These are phyloP conservation scores for Leccinum sublutescens DNA, from an alignment of 768 basidiomycete genomes.

Conservation along the genomic window DNA sequence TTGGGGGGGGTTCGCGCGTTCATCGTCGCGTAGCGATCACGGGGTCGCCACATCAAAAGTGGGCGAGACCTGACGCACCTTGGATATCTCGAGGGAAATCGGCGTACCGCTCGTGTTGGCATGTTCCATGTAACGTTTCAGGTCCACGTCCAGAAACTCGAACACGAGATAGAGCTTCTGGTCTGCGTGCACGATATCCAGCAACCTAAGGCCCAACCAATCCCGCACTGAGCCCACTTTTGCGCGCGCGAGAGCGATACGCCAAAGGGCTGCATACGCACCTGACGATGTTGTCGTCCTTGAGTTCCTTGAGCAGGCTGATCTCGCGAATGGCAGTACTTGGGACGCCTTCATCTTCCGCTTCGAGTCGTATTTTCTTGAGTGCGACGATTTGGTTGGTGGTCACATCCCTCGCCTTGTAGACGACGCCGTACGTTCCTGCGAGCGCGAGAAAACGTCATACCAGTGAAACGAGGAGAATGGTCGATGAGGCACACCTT, in stretches of 20 bases:
- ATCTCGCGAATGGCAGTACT: conserved; percentile 98
- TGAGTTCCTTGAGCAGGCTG: conserved; percentile 93
- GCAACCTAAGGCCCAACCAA: conserved; percentile 50
- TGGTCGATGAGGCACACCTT: conserved; percentile 33
- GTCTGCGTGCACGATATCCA: conserved; percentile 97
- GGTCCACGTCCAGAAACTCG: conserved; percentile 95
- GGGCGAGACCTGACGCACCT: conserved; percentile 53
- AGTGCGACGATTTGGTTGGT: conserved; percentile 87
- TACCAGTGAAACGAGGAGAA: conserved; percentile 2
- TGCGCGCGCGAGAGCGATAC: neutral
- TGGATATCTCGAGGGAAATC: conserved; percentile 70
- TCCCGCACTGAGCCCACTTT: conserved; percentile 9
- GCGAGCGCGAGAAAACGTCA: conserved; percentile 32
- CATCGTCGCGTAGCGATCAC: neutral
- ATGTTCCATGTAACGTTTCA: conserved; percentile 96
- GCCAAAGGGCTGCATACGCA: conserved; percentile 28
- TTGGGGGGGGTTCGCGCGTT: neutral
- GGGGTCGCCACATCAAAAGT: conserved; percentile 5
- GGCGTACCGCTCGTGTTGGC: conserved; percentile 70
- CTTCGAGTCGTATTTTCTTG: conserved; percentile 98
- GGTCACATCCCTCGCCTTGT: conserved; percentile 86
- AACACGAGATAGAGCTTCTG: conserved; percentile 97
- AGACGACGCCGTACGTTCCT: conserved; percentile 99
- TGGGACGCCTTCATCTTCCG: conserved; percentile 98
- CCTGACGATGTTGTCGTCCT: conserved; percentile 96